phyloP scores from a whole-genome alignment of 768 basidiomycete genomes.

The Russula virescens region DNA sequence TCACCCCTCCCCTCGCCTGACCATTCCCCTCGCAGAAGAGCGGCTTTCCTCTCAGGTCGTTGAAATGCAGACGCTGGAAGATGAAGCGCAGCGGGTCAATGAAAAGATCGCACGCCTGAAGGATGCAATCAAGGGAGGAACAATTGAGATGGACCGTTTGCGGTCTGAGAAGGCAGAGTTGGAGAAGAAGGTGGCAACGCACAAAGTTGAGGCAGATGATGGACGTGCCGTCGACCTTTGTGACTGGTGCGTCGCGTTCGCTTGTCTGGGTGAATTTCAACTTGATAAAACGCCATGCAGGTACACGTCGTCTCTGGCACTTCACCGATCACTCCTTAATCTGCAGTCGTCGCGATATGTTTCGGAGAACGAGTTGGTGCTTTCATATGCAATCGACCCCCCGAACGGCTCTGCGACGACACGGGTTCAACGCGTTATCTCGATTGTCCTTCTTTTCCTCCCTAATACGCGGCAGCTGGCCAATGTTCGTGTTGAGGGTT shows the following conservation, averaged over 20 bases:
- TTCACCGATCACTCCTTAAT: constrained; percentile 58
- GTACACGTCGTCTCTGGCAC: constrained; percentile 61
- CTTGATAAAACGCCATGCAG: constrained; percentile 34
- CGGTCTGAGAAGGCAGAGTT: constrained; percentile 59
- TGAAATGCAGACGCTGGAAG: constrained; percentile 72
- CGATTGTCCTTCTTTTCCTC: constrained; percentile 57
- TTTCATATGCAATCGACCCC: constrained; percentile 52
- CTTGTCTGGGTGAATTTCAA: neutral
- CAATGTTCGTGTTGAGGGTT: constrained; percentile 48
- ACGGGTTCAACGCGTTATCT: constrained; percentile 34
- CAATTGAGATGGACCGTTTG: constrained; percentile 51
- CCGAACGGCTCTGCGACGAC: constrained; percentile 23
- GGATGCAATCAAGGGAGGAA: constrained; percentile 53
- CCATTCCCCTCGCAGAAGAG: constrained; percentile 65
- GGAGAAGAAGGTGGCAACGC: constrained; percentile 59
- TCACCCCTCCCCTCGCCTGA: constrained; percentile 75
- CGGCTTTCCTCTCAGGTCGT: constrained; percentile 70
- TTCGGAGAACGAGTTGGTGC: constrained; percentile 72
- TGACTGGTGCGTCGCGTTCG: constrained; percentile 49
- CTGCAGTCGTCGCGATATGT: constrained; percentile 53
- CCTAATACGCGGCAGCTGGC: constrained; percentile 64
- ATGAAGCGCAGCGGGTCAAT: constrained; percentile 52
- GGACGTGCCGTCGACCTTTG: constrained; percentile 57
- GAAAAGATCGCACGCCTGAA: constrained; percentile 48
- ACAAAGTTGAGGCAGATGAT: constrained; percentile 53